phyloP scores from a whole-genome alignment of 2,329 filamentous ascomycete species.

The Ilyonectria destructans region DNA sequence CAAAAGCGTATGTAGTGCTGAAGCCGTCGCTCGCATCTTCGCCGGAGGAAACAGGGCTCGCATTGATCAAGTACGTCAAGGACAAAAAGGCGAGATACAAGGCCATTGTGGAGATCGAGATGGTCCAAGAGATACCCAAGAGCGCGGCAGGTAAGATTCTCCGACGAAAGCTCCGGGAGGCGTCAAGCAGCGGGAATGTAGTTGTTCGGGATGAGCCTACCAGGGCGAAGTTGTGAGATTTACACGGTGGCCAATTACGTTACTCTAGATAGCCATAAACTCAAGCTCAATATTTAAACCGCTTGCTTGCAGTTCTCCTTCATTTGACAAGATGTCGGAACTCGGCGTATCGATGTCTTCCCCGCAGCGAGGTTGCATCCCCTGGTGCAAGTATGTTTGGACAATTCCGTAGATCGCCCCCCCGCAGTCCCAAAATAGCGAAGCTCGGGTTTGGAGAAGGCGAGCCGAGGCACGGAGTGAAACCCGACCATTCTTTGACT shows the following conservation, averaged over 20 bases:
- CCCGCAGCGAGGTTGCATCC: no score
- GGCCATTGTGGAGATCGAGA: slow-evolving; percentile 67
- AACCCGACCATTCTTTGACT: not conserved
- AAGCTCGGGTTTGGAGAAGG: not conserved
- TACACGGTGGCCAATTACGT: not conserved
- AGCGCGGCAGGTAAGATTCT: slow-evolving; percentile 62
- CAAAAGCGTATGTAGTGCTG: slow-evolving; percentile 71
- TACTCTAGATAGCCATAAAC: no score
- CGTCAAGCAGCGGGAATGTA: no score
- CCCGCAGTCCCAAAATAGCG: not conserved
- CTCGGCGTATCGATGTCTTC: no score
- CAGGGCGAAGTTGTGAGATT: not conserved
- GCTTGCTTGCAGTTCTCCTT: no score
- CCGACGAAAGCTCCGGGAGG: slow-evolving; percentile 3
- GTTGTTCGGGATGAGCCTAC: not conserved
- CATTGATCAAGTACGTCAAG: slow-evolving; percentile 64
- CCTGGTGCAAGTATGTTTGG: no score
- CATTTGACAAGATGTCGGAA: no score
- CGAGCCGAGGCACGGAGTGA: not conserved
- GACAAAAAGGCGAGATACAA: slow-evolving; percentile 71
- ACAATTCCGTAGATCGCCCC: no score
- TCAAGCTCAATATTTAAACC: no score
- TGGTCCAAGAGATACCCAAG: slow-evolving; percentile 71
- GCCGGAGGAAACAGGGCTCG: slow-evolving; percentile 44
- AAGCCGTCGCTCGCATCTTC: slow-evolving; percentile 48